Evolutionary conservation across 352 stramenopile genomes (phyloP).

Genomic region (Nothophytophthora sp.): DNA sequence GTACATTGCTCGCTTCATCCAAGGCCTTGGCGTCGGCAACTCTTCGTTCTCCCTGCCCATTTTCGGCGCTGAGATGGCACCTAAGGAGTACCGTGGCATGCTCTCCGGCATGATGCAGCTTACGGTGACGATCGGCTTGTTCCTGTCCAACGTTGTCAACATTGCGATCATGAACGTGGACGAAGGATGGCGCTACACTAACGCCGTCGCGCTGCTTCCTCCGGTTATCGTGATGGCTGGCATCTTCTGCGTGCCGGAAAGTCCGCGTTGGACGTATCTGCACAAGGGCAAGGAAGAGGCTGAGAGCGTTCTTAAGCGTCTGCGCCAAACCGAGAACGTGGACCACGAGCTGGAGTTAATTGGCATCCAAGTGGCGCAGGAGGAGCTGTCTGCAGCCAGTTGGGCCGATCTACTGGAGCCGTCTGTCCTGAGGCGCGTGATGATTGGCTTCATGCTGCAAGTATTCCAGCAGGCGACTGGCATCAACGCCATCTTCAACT

Average conservation of each 20-base stretch:
- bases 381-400: slow-evolving; percentile 13
- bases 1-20: slow-evolving; percentile 30
- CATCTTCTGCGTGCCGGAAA: slow-evolving; percentile 30
- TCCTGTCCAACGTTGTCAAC: slow-evolving; percentile 38
- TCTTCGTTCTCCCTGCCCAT: slow-evolving; percentile 38
- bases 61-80: slow-evolving; percentile 40
- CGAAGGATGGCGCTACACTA: slow-evolving; percentile 35
- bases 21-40: slow-evolving; percentile 40
- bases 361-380: slow-evolving; percentile 29
- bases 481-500: slow-evolving; percentile 35
- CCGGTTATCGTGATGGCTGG: slow-evolving; percentile 37
- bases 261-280: slow-evolving; percentile 30
- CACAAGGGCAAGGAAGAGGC: slow-evolving; percentile 27
- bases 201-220: slow-evolving; percentile 32
- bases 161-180: slow-evolving; percentile 22
- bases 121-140: slow-evolving; percentile 23
- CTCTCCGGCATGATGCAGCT: slow-evolving; percentile 37
- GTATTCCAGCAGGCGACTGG: slow-evolving; percentile 38
- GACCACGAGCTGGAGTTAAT: slow-evolving; percentile 32
- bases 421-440: slow-evolving; percentile 18
- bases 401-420: slow-evolving; percentile 25
- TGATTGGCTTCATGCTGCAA: slow-evolving; percentile 40
- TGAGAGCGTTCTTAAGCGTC: slow-evolving; percentile 24
- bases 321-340: slow-evolving; percentile 36
- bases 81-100: slow-evolving; percentile 32